These are phyloP conservation scores for Croton setiger DNA, from an alignment of 441 rosid genomes.

Conservation along the genomic window DNA sequence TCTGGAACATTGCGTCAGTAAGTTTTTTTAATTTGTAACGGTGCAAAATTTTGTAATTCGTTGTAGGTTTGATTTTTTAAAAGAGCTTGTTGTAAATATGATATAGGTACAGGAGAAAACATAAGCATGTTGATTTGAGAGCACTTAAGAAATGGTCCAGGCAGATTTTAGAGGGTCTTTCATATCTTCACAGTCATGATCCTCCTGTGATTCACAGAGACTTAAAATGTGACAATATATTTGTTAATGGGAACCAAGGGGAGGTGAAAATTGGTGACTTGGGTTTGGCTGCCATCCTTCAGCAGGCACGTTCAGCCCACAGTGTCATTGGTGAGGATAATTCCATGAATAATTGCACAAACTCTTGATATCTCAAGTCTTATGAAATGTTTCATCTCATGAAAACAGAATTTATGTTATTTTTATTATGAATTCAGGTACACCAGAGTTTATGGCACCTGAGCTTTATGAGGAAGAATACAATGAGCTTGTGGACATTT, in stretches of 20 bases:
- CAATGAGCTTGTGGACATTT: slow-evolving; percentile 79
- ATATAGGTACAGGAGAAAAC: slow-evolving; percentile 65
- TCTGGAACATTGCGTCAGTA: slow-evolving; percentile 74
- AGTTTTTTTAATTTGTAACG: slow-evolving; percentile 19
- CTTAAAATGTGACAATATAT: slow-evolving; percentile 76
- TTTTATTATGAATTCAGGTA: slow-evolving; percentile 29
- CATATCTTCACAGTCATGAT: slow-evolving; percentile 58
- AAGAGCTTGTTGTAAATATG: slow-evolving; percentile 5
- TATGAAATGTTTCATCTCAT: background rate
- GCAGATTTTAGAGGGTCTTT: slow-evolving; percentile 70
- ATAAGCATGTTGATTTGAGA: slow-evolving; percentile 62
- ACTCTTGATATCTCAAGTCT: background rate
- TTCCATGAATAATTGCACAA: background rate
- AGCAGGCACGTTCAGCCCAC: slow-evolving; percentile 66
- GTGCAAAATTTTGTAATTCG: background rate
- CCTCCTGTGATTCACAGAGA: slow-evolving; percentile 80
- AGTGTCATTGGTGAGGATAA: slow-evolving; percentile 51
- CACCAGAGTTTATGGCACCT: slow-evolving; percentile 94
- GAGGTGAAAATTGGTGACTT: slow-evolving; percentile 87
- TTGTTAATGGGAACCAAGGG: slow-evolving; percentile 81
- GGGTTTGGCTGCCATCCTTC: slow-evolving; percentile 77
- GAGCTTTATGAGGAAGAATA: slow-evolving; percentile 89
- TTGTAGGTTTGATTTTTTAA: background rate
- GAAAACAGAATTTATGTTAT: background rate
- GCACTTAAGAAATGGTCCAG: slow-evolving; percentile 83